Percentiles rank a stretch among this genome's conserved stretches.
These are phyloP conservation scores for Candida wancherniae DNA, from an alignment of 805 yeast genomes.

Conservation along the genomic window DNA sequence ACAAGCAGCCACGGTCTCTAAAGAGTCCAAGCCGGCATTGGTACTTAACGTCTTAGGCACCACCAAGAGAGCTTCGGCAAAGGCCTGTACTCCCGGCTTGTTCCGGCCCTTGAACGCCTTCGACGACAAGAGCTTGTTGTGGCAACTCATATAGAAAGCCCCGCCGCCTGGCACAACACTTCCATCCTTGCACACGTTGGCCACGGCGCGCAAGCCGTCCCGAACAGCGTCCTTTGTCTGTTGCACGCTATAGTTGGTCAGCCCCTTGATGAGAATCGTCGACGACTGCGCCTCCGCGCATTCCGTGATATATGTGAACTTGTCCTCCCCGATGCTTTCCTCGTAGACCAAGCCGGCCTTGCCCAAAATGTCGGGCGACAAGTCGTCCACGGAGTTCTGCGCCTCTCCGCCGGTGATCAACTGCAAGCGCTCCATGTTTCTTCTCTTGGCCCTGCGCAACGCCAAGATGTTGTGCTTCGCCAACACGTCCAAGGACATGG, in stretches of 20 bases:
- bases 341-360: slow-evolving; percentile 88
- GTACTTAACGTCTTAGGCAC: slow-evolving; percentile 90
- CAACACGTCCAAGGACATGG: slow-evolving; percentile 90
- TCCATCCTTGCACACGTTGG: slow-evolving; percentile 83
- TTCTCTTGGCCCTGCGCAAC: slow-evolving; percentile 94
- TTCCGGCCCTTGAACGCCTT: slow-evolving; percentile 73
- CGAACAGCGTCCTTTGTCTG: slow-evolving; percentile 97
- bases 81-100: slow-evolving; percentile 88
- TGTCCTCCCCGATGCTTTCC: slow-evolving; percentile 93
- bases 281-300: slow-evolving; percentile 85
- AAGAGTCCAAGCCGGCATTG: slow-evolving; percentile 90
- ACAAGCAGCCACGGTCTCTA: slow-evolving; percentile 82
- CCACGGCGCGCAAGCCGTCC: slow-evolving; percentile 93
- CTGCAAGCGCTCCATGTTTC: slow-evolving; percentile 98
- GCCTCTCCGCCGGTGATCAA: slow-evolving; percentile 96
- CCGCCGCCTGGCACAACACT: slow-evolving; percentile 96
- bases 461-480: slow-evolving; percentile 93
- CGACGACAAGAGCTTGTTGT: slow-evolving; percentile 53
- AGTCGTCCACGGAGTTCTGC: slow-evolving; percentile 93
- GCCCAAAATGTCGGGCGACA: slow-evolving; percentile 75
- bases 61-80: slow-evolving; percentile 84
- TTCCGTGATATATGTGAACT: slow-evolving; percentile 93
- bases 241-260: slow-evolving; percentile 79
- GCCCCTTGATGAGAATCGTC: slow-evolving; percentile 89
- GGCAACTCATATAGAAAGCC: slow-evolving; percentile 83